Base-by-base conservation (phyloP, 1,284 basidiomycete species). In the Ustilago nuda region DNA sequence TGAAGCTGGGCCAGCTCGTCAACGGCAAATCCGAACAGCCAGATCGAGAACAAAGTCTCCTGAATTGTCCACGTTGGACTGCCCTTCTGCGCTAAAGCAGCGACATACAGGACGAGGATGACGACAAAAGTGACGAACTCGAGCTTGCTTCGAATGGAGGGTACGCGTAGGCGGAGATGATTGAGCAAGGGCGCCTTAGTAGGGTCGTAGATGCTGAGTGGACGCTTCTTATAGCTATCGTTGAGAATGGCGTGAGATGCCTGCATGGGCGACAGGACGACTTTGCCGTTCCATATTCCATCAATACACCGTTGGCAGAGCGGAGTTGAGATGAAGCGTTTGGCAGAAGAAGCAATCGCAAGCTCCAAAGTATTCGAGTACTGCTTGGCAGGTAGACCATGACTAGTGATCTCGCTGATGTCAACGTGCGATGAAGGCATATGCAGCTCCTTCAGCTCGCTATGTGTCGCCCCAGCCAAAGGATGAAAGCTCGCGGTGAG, bases 1-100 rank as follows among this genome's bases (percentile, higher is more conserved):
- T 96, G 93, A 90, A 96, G 93, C 3, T 94, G 92, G 9, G 95
- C 95, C 13, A 95, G 88, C 84, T 95, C 96, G 85, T 98, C 95
- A 5, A 98, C 88, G 0, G 92, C 91, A 85, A 97, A 97, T 0
- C 94, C 89, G 86, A 68, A 33, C 1, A 71, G 58, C 78, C 81
- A 82, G 57, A 81, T 65, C n/a, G 66, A 56, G 57, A 79, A 82
- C 27, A 84, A 39, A 8, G 81, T 77, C 50, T 81, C 76, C n/a
- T 70, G 61, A 8, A 70, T 53, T 0, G 80, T 79, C 76, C 80
- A 81, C 13, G 57, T 66, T 9, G 75, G 39, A 50, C 76, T 66
- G 52, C 77, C 62, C 61, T 83, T 72, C 68, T 82, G 78, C 27
- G 80, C 64, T 37, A 87, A 64, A 37, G 85, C 85, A 15, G 79